Evolutionary conservation across 2,329 filamentous ascomycete genomes (phyloP).

Genomic region (Podosphaera aphanis): DNA sequence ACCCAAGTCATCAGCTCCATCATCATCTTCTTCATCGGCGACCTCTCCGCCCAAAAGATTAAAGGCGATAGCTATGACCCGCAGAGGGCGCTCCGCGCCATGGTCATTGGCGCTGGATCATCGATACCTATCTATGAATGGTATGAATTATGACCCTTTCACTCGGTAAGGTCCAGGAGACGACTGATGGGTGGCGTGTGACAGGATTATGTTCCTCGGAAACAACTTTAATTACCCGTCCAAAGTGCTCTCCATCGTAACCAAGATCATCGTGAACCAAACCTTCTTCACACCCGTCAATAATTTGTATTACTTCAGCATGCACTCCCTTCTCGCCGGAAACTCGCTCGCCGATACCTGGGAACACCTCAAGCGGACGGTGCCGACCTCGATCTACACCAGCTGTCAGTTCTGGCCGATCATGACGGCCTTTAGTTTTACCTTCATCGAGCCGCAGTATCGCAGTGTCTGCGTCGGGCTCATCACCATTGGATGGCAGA

Average conservation of each 20-base stretch:
- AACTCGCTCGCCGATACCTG: constrained; percentile 37
- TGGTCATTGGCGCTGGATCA: constrained; percentile 49
- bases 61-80: constrained; percentile 39
- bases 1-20: constrained; percentile 59
- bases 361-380: constrained; percentile 49
- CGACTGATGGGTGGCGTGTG: neutral
- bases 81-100: constrained; percentile 41
- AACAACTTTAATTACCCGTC: constrained; percentile 67
- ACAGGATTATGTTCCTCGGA: constrained; percentile 61
- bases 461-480: constrained; percentile 57
- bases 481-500: constrained; percentile 77
- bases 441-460: constrained; percentile 60
- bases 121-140: constrained; percentile 65
- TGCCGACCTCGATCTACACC: constrained; percentile 55
- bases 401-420: constrained; percentile 74
- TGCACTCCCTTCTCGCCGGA: constrained; percentile 53
- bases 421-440: constrained; percentile 68
- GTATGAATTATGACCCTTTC: constrained; percentile 23
- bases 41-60: constrained; percentile 55
- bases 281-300: constrained; percentile 59
- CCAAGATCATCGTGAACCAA: constrained; percentile 67
- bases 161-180: neutral
- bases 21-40: constrained; percentile 56
- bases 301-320: constrained; percentile 62
- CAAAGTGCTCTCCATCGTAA: constrained; percentile 41